phyloP scores from a whole-genome alignment of 495 filamentous ascomycete genomes.

The Aspergillus conjunctus region DNA sequence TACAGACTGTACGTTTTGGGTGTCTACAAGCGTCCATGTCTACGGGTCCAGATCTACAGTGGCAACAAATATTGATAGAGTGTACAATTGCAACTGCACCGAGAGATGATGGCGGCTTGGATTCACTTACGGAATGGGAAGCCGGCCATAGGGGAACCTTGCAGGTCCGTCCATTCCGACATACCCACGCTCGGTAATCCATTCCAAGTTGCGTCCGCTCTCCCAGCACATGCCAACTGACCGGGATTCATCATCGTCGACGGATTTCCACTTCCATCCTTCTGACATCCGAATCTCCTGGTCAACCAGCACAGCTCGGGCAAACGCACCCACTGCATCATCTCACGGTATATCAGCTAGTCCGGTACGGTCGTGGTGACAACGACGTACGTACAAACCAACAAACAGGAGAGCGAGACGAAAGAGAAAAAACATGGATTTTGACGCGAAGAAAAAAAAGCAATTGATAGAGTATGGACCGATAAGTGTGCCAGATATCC shows the following conservation, averaged over 20 bases:
- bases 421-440: constrained; percentile 23
- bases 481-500: constrained; percentile 76
- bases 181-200: background rate
- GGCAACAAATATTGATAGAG: constrained; percentile 4
- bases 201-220: constrained; percentile 12
- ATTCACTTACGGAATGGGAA: background rate
- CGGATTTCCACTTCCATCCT: constrained; percentile 11
- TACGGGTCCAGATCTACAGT: background rate
- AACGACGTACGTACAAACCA: constrained; percentile 20
- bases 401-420: constrained; percentile 27
- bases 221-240: constrained; percentile 19
- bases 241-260: constrained; percentile 24
- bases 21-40: background rate
- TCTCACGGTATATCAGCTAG: constrained; percentile 17
- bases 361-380: constrained; percentile 16
- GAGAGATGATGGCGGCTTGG: constrained; percentile 5
- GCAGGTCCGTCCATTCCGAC: background rate
- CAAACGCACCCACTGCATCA: constrained; percentile 31
- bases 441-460: constrained; percentile 44
- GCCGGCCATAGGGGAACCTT: background rate
- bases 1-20: no score
- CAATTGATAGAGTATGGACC: constrained; percentile 40
- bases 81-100: constrained; percentile 20
- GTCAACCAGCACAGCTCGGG: constrained; percentile 21
- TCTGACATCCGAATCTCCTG: constrained; percentile 23